Conservation (phyloP, 768 basidiomycete genomes). For the Termitomyces sp. region DNA sequence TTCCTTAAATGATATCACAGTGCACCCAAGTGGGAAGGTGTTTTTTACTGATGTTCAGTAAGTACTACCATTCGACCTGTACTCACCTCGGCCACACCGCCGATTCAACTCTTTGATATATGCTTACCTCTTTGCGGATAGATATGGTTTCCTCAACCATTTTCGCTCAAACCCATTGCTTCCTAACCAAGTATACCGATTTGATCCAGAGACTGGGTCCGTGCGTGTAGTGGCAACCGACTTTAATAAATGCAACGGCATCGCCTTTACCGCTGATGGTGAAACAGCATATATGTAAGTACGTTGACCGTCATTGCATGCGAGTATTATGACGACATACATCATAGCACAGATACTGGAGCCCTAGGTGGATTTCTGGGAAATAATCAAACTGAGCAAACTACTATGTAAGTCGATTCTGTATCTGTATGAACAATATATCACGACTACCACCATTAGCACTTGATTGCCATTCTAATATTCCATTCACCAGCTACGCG, state of each 20-base stretch:
- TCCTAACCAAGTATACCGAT: slow-evolving; percentile 74
- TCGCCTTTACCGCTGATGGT: slow-evolving; percentile 66
- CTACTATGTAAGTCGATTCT: slow-evolving; percentile 56
- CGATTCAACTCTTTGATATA: neutral
- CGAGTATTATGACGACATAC: neutral
- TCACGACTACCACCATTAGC: too few relatives aligned
- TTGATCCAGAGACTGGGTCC: slow-evolving; percentile 58
- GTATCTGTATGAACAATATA: too few relatives aligned
- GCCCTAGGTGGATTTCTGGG: slow-evolving; percentile 38
- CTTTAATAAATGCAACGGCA: slow-evolving; percentile 66
- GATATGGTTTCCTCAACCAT: slow-evolving; percentile 56
- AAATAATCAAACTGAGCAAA: slow-evolving; percentile 50
- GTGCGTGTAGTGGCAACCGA: slow-evolving; percentile 72
- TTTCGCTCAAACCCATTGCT: slow-evolving; percentile 64
- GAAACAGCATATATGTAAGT: slow-evolving; percentile 56
- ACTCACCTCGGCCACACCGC: neutral
- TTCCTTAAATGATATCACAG: slow-evolving; percentile 74
- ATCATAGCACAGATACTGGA: slow-evolving; percentile 46
- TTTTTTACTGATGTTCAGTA: slow-evolving; percentile 75
- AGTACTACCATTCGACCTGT: slow-evolving; percentile 16
- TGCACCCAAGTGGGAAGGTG: slow-evolving; percentile 63
- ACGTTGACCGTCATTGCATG: neutral
- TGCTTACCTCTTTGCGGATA: slow-evolving; percentile 16
- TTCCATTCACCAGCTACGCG: slow-evolving; percentile 41
- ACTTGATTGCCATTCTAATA: neutral